A percentile compares a stretch with the other conserved stretches of the same genome.
Evolutionary conservation across 1,284 basidiomycete species (phyloP).

Genomic region (Leccinum pallidistipes): DNA sequence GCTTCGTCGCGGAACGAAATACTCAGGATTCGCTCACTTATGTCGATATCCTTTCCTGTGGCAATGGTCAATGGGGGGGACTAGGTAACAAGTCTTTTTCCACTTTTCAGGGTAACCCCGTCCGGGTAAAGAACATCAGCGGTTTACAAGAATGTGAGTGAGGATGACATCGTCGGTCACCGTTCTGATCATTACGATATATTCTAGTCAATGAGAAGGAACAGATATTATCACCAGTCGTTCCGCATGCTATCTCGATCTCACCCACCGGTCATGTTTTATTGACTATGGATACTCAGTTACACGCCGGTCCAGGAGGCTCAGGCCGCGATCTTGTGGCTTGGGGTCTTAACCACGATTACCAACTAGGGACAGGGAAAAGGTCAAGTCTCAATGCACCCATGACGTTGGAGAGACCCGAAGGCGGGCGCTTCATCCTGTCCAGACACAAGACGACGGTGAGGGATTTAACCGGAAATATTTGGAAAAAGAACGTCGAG

Average conservation of each 20-base stretch:
- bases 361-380: constrained; percentile 86
- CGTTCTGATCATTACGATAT: constrained; percentile 5
- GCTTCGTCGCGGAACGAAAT: constrained; percentile 74
- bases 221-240: constrained; percentile 64
- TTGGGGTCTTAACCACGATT: constrained; percentile 73
- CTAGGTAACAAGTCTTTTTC: constrained; percentile 73
- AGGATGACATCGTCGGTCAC: background rate
- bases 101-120: constrained; percentile 71
- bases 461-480: constrained; percentile 62
- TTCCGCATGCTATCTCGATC: constrained; percentile 67
- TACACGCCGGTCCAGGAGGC: constrained; percentile 44
- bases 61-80: constrained; percentile 86
- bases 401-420: constrained; percentile 49
- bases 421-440: constrained; percentile 60
- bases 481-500: constrained; percentile 63
- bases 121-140: constrained; percentile 79
- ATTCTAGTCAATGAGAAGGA: constrained; percentile 65
- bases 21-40: constrained; percentile 41
- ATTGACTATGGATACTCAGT: constrained; percentile 69
- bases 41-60: constrained; percentile 81
- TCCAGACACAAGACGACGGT: constrained; percentile 54
- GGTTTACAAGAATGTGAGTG: constrained; percentile 81
- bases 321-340: constrained; percentile 62
- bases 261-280: constrained; percentile 81
- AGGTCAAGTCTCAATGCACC: constrained; percentile 75